Evolutionary conservation across 129 eudicot species (phyloP).

Genomic region (Apium graveolens): DNA sequence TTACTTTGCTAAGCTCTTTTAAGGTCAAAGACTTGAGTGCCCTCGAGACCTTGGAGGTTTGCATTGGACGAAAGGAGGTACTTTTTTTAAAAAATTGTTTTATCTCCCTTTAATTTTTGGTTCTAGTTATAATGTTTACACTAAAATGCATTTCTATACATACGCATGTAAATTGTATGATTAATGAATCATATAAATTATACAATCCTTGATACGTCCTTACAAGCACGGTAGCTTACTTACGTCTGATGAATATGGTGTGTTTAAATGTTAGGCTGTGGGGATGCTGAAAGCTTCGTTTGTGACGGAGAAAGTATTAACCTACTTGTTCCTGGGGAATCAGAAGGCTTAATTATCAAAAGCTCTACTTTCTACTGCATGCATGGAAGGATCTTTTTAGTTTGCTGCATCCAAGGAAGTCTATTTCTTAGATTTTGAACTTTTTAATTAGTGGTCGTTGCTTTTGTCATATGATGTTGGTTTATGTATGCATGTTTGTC

Average conservation of each 20-base stretch:
- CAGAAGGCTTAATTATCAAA: too few relatives aligned
- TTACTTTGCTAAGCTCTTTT: conserved; percentile 6
- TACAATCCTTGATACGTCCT: too few relatives aligned
- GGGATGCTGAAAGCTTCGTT: not conserved
- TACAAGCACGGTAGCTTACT: too few relatives aligned
- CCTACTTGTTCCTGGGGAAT: not conserved
- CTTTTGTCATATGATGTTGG: not conserved
- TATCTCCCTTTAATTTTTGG: too few relatives aligned
- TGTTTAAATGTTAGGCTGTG: not conserved
- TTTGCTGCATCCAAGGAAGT: not conserved
- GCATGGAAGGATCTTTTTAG: not conserved
- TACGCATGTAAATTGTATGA: too few relatives aligned
- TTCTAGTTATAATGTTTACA: too few relatives aligned
- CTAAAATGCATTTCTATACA: too few relatives aligned
- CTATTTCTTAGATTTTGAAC: too few relatives aligned
- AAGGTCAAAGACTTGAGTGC: not conserved
- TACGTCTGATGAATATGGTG: too few relatives aligned
- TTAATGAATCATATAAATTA: too few relatives aligned
- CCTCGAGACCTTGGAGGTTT: not conserved
- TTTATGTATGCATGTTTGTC: too few relatives aligned
- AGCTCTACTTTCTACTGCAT: not conserved
- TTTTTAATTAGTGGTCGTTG: not conserved
- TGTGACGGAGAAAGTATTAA: not conserved
- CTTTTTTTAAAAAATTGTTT: too few relatives aligned
- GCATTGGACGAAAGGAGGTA: not conserved